These are phyloP conservation scores for Trypanosoma rangeli DNA, from an alignment of 208 protist species.

Conservation along the genomic window DNA sequence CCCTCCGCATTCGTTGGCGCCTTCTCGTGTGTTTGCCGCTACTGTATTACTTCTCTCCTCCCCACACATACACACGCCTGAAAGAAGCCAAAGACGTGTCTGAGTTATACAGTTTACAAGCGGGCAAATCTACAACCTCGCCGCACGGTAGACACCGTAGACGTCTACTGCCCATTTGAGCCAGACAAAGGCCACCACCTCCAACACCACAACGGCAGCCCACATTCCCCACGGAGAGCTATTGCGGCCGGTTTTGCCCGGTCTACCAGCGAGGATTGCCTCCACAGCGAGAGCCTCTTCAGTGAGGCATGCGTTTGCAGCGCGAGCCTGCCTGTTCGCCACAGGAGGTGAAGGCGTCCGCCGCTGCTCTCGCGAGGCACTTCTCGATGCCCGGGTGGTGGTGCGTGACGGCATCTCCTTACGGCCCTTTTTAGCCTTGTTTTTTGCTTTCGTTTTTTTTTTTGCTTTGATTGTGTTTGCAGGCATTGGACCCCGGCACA, in stretches of 20 bases:
- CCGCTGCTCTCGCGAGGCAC: constrained; percentile 14
- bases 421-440: neutral
- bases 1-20: neutral
- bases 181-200: constrained; percentile 70
- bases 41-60: neutral
- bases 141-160: constrained; percentile 32
- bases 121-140: neutral
- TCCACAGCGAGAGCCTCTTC: constrained; percentile 47
- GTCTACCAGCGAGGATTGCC: constrained; percentile 47
- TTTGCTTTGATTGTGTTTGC: neutral
- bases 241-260: neutral
- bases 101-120: neutral
- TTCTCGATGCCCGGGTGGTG: neutral
- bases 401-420: constrained; percentile 18
- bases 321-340: constrained; percentile 4
- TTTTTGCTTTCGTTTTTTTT: too few species aligned
- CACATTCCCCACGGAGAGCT: constrained; percentile 45
- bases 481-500: neutral
- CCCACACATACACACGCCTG: neutral
- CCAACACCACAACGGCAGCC: constrained; percentile 49
- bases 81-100: neutral
- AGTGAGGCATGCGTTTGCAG: constrained; percentile 16
- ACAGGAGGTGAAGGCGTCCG: neutral
- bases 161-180: constrained; percentile 56
- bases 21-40: neutral